These are phyloP conservation scores for Plasmodium gaboni DNA, from an alignment of 169 alveolate genomes.

Conservation along the genomic window DNA sequence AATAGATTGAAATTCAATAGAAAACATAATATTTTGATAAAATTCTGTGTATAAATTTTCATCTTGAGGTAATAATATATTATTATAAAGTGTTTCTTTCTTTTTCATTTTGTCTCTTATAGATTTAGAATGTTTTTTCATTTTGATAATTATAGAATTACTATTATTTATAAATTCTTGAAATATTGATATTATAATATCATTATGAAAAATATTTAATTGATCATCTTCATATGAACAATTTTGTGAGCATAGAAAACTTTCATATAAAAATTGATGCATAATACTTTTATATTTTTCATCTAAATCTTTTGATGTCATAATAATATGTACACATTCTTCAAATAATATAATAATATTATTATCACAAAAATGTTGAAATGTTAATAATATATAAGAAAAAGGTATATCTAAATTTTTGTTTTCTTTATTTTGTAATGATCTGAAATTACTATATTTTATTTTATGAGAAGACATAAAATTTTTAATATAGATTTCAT, in stretches of 20 bases:
- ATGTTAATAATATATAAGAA: constrained; percentile 1
- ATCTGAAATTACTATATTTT: constrained; percentile 22
- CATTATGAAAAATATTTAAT: constrained; percentile 22
- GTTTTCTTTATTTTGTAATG: background rate
- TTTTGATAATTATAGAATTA: constrained; percentile 8
- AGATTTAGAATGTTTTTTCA: constrained; percentile 1
- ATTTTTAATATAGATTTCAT: constrained; percentile 24
- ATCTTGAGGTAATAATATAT: constrained; percentile 21
- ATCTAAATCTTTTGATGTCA: constrained; percentile 16
- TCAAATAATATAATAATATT: constrained; percentile 18
- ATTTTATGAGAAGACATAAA: background rate
- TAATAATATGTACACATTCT: constrained; percentile 25
- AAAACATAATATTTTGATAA: constrained; percentile 26
- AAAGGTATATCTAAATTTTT: background rate
- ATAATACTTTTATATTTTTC: constrained; percentile 30
- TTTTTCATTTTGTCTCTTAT: constrained; percentile 26
- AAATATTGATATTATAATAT: constrained; percentile 11
- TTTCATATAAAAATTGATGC: constrained; percentile 47
- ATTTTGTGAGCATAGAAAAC: constrained; percentile 20
- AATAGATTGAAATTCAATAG: constrained; percentile 10
- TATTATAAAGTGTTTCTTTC: background rate
- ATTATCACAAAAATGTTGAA: constrained; percentile 29
- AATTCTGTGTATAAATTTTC: constrained; percentile 30
- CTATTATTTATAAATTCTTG: constrained; percentile 25
- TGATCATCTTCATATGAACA: constrained; percentile 16